Base-by-base conservation (phyloP, 129 eudicot species). In the Arctium lappa region DNA sequence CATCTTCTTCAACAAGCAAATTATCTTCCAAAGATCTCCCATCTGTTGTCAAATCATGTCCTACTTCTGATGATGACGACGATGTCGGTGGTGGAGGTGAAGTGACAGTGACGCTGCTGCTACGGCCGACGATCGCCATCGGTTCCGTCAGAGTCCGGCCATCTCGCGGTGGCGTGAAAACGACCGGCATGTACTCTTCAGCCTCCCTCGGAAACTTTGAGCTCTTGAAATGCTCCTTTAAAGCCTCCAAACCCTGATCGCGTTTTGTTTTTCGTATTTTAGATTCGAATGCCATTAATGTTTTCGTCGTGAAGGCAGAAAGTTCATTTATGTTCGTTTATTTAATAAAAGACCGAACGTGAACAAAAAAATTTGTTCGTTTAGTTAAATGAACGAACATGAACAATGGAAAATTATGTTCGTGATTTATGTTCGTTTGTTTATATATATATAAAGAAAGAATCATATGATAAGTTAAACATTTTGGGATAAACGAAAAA, bases 181-280 rank as follows among this genome's bases (percentile, higher is more conserved):
- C 79, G 0, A 95, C 97, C 10, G 97, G 99, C 91, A 95, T 85
- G 82, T 95, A 93, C 74, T 95, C 99, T 12, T 93, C 97, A 1
- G 78, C 89, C 3, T 91, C 91, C 16, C 94, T 78, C 30, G 97
- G 97, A 76, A 95, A 95, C 86, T 91, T 95, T 22, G 97, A 91
- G 85, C 88, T 93, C 88, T 85, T 95, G 89, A 95, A 95, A 79
- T 95, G 99, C 50, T 93, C 97, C 88, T 89, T 93, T 56, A 95
- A 73, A 13, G 99, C 97, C 33, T 95, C 97, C 8, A 92, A 13
- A 9, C 97, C 97, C 99, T 92, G 22, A 6, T 8, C 39, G 0
- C 42, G 16, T 11, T 42, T 30, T 8, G 40, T 5, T 33, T 33
- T 33, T 33, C 36, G 1, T 33, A 33, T 33, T 33, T 33, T 1